Conservation (phyloP, 306 rosid species). For the Canavalia gladiata region DNA sequence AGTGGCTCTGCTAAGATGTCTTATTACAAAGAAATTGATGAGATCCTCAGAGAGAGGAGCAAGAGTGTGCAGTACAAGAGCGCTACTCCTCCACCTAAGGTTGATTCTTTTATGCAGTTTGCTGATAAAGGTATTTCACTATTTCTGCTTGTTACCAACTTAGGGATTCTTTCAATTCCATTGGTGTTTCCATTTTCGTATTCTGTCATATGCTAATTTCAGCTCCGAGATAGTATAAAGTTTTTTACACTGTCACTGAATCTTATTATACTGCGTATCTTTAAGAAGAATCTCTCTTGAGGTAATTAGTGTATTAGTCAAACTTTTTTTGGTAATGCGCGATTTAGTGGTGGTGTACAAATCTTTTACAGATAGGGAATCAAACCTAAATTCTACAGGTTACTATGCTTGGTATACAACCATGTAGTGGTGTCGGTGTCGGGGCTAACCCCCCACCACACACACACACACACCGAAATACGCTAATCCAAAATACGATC, state of each 20-base stretch:
- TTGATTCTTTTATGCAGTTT: conserved; percentile 87
- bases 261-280: neutral
- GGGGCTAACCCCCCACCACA: too few relatives aligned
- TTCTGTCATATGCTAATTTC: too few relatives aligned
- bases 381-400: neutral
- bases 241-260: neutral
- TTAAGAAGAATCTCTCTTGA: neutral
- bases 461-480: neutral
- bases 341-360: neutral
- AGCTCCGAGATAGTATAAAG: neutral
- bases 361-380: conserved; percentile 1
- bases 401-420: neutral
- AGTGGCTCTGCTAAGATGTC: conserved; percentile 91
- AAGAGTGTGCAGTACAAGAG: conserved; percentile 69
- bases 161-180: conserved; percentile 17
- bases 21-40: conserved; percentile 90
- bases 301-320: neutral
- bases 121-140: conserved; percentile 63
- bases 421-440: conserved; percentile 15
- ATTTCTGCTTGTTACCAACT: neutral
- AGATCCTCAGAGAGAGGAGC: conserved; percentile 77
- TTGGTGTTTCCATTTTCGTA: too few relatives aligned
- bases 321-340: conserved; percentile 6
- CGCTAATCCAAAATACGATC: neutral
- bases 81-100: conserved; percentile 66